Conservation (phyloP, 345 rosid genomes). For the Eucalyptus marginata region DNA sequence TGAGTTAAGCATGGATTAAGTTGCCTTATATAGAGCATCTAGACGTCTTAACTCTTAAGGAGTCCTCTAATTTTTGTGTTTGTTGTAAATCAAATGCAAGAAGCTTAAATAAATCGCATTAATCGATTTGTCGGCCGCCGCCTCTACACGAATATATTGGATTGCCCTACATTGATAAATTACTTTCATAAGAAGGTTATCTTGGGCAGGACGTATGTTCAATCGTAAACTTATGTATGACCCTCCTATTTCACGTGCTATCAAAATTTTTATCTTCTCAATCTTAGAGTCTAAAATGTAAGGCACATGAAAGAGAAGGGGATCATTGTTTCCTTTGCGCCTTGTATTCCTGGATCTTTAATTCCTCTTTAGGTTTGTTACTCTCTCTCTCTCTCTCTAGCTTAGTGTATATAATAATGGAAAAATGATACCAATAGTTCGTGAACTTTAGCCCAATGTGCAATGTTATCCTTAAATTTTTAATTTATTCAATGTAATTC, state of each 20-base stretch:
- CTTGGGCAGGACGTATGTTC: not conserved
- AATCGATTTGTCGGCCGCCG: not conserved
- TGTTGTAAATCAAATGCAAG: not conserved
- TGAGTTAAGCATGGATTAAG: not conserved
- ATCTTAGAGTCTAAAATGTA: not conserved
- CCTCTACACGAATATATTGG: not conserved
- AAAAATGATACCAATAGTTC: not conserved
- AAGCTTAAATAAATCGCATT: not conserved
- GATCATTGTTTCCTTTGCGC: not conserved
- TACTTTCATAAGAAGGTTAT: not conserved
- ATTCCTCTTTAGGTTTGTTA: not conserved
- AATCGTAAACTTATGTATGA: not conserved
- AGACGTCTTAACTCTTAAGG: not conserved
- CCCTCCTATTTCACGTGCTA: not conserved
- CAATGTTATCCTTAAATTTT: rapidly evolving
- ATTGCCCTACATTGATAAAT: not conserved
- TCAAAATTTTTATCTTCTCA: not conserved
- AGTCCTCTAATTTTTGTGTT: not conserved
- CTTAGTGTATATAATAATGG: not conserved
- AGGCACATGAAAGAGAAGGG: not conserved
- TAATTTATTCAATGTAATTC: not conserved
- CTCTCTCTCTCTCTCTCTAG: not conserved
- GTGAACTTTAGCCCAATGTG: not conserved
- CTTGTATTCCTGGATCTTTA: not conserved
- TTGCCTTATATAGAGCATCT: not conserved